Evolutionary conservation across 2,329 filamentous ascomycete genomes (phyloP).

Genomic region (Fusarium sublunatum): DNA sequence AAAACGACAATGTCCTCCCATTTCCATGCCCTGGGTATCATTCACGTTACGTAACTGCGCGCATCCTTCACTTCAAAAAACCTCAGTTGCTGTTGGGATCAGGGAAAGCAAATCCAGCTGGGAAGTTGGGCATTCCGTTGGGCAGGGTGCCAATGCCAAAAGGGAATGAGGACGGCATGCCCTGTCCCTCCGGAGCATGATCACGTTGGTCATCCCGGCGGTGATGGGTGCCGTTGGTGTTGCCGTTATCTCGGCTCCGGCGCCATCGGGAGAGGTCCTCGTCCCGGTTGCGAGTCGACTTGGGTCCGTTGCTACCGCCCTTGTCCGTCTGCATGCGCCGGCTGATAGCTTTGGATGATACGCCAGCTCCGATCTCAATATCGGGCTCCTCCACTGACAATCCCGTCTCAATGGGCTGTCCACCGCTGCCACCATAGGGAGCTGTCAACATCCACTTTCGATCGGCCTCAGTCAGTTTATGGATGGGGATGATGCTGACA

Average conservation of each 20-base stretch:
- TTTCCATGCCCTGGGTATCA: conserved; percentile 35
- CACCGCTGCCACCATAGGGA: conserved; percentile 92
- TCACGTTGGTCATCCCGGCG: conserved; percentile 40
- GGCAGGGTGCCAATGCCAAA: conserved; percentile 56
- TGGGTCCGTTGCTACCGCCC: conserved; percentile 72
- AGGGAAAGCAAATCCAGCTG: conserved; percentile 54
- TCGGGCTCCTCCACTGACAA: conserved; percentile 97
- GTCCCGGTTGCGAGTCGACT: conserved; percentile 65
- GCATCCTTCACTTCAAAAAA: conserved; percentile 15
- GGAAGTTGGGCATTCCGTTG: conserved; percentile 58
- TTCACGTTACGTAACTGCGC: conserved; percentile 20
- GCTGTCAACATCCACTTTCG: conserved; percentile 97
- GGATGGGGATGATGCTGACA: conserved; percentile 91
- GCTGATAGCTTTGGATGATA: conserved; percentile 89
- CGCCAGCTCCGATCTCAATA: conserved; percentile 97
- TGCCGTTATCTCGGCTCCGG: conserved; percentile 49
- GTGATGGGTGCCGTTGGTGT: conserved; percentile 37
- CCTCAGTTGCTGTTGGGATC: conserved; percentile 46
- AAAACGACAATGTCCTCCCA: conserved; percentile 34
- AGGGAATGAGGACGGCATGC: conserved; percentile 49
- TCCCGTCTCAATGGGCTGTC: conserved; percentile 80
- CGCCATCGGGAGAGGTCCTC: conserved; percentile 51
- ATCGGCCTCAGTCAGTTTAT: conserved; percentile 93
- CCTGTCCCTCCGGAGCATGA: conserved; percentile 41
- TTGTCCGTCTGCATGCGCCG: conserved; percentile 76